phyloP scores from a whole-genome alignment of 2,329 filamentous ascomycete genomes.

The Fusarium agapanthi region DNA sequence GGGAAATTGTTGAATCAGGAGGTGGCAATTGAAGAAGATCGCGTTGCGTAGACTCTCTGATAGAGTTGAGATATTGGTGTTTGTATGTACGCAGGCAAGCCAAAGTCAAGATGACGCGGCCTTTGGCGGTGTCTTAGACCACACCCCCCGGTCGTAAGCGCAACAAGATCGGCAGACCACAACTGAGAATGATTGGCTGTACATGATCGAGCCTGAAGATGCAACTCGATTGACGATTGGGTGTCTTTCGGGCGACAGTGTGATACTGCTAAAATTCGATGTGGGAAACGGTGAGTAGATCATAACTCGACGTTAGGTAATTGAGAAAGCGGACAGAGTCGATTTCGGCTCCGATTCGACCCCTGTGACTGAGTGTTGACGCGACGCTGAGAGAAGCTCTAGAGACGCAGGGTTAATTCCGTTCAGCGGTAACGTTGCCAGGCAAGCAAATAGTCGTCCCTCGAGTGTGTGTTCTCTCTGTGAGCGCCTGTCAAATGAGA shows the following conservation, averaged over 20 bases:
- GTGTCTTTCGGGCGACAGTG: conserved; percentile 3
- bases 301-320: background rate
- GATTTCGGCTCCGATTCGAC: conserved; percentile 22
- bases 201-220: conserved; percentile 1
- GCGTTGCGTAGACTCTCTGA: conserved; percentile 17
- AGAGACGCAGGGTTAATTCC: conserved; percentile 23
- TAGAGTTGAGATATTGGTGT: conserved; percentile 23
- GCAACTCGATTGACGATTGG: conserved; percentile 17
- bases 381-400: conserved; percentile 15
- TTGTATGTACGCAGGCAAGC: conserved; percentile 42
- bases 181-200: conserved; percentile 26
- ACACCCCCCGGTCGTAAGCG: conserved; percentile 37
- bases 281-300: conserved; percentile 26
- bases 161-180: conserved; percentile 15
- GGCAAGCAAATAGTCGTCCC: conserved; percentile 6
- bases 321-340: conserved; percentile 18
- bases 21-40: conserved; percentile 24
- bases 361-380: conserved; percentile 13
- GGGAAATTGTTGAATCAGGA: conserved; percentile 10
- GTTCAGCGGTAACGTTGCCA: conserved; percentile 27
- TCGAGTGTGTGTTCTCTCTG: conserved; percentile 22
- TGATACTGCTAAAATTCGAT: background rate
- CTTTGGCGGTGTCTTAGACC: conserved; percentile 33
- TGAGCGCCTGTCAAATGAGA: conserved; percentile 31
- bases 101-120: conserved; percentile 41